phyloP scores from a whole-genome alignment of 129 eudicot species.

The Silybum marianum region DNA sequence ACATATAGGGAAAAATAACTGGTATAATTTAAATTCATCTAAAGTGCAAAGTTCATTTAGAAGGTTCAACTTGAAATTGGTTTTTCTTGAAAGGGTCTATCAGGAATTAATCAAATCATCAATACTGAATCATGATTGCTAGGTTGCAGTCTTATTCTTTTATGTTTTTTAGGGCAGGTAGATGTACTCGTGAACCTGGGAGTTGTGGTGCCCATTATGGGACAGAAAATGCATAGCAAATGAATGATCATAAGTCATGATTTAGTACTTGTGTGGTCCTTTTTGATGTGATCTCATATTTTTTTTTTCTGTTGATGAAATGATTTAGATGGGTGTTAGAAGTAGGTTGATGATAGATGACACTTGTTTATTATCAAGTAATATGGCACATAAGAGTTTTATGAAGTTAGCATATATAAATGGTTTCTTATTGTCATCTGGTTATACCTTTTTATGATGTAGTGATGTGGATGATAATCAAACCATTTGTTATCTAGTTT shows the following conservation, averaged over 20 bases:
- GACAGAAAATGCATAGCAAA: neutral
- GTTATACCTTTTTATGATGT: neutral
- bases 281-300: neutral
- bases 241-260: neutral
- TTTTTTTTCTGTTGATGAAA: neutral
- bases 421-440: neutral
- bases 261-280: neutral
- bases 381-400: neutral
- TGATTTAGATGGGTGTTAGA: neutral
- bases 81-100: neutral
- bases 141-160: neutral
- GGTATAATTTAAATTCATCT: neutral
- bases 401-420: neutral
- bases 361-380: neutral
- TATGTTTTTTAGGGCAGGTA: neutral
- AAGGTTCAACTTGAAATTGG: neutral
- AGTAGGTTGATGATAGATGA: neutral
- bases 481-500: neutral
- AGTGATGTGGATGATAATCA: neutral
- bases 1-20: slow-evolving; percentile 1
- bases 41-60: neutral
- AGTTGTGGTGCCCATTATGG: neutral
- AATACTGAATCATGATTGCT: too few relatives aligned
- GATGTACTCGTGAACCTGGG: neutral
- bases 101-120: slow-evolving; percentile 2